Conservation (phyloP, 441 rosid species). For the Erodium chrysanthum region DNA sequence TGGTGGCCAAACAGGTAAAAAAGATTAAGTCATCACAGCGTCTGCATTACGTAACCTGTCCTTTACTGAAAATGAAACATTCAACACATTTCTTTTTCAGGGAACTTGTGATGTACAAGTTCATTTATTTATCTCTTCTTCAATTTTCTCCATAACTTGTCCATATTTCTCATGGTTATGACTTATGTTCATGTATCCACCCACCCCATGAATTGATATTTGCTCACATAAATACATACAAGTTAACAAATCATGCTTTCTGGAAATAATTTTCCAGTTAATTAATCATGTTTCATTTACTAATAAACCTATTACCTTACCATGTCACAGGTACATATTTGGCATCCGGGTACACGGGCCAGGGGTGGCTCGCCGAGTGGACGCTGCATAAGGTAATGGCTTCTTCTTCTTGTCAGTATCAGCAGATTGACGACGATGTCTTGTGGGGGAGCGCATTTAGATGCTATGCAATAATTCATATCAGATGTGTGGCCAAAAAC, state of each 20-base stretch:
- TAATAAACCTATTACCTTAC: too few relatives aligned
- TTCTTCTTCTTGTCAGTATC: neutral
- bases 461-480: neutral
- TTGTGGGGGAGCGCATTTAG: too few relatives aligned
- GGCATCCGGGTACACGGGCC: neutral
- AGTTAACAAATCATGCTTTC: neutral
- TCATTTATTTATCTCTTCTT: too few relatives aligned
- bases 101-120: neutral
- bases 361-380: neutral
- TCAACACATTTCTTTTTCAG: neutral
- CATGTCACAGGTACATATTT: neutral
- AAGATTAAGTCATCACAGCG: constrained; percentile 17
- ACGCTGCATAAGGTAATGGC: neutral
- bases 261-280: neutral
- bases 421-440: neutral
- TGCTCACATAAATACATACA: neutral
- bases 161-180: neutral
- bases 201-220: neutral
- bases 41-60: constrained; percentile 3
- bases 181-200: too few relatives aligned
- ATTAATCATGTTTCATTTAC: neutral
- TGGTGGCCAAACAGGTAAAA: constrained; percentile 27
- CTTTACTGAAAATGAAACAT: neutral
- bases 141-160: neutral
- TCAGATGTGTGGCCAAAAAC: constrained; percentile 2